Evolutionary conservation across 139 green algal genomes (phyloP), one percentile per base, ranked within the genome.

Genomic region (Coelastrella sp.): DNA sequence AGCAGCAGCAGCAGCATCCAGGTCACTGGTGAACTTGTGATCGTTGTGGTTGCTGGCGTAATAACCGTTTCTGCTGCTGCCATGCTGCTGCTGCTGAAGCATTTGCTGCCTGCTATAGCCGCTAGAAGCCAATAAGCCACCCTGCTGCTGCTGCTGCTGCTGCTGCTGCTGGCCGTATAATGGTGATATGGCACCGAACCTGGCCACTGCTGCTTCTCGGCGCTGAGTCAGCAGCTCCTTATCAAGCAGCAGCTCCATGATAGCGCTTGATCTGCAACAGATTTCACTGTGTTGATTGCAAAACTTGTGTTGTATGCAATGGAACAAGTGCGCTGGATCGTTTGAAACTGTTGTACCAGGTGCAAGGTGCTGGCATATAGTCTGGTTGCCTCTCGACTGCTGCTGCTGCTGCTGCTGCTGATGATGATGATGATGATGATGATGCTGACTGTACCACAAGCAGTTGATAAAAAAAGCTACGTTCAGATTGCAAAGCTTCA

Each of bases 241-340:
- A 84, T 96, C 94, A 12, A 84, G 78, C n/a, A 98, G 82, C 65
- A 96, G 81, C 27, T 93, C 89, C 22, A 82, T 24, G 22, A 98
- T 93, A 57, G 96, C 96, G 70, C 70, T 25, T 22, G 19, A 49
- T 49, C 35, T 49, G 35, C 35, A 49, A 49, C 35, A 49, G 35
- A 49, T 3, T 5, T 49, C 35, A 3, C 3, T 3, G 35, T 49
- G 35, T 49, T 49, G 35, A 49, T 49, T 49, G 35, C 35, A 49
- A 49, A 49, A 49, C n/a, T n/a, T 49, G 35, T 49, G 35, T 49
- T 49, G 1, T 49, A 49, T 49, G 35, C 35, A 49, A 49, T 49
- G 35, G 3, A 49, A 49, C 1, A 49, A 49, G 35, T 49, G 35
- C 35, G 35, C 35, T 49, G 35, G 35, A 49, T 49, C 3, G 35